Conservation (phyloP, 2,329 filamentous ascomycete genomes). For the Trichophyton schoenleinii region DNA sequence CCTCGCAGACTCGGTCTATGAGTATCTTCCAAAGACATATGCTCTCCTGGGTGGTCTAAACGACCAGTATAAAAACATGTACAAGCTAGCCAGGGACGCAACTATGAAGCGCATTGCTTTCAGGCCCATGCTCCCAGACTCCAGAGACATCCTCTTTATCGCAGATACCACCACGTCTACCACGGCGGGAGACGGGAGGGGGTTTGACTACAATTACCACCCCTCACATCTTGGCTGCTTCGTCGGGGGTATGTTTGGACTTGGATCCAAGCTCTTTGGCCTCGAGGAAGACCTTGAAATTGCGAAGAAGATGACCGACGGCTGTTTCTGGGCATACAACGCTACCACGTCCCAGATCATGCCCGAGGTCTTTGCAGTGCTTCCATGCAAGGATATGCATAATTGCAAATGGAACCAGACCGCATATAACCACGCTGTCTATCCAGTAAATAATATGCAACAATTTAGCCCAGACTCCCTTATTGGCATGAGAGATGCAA, state of each 20-base stretch:
- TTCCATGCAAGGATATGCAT: constrained; percentile 27
- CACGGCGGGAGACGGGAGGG: constrained; percentile 18
- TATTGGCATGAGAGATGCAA: constrained; percentile 5
- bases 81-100: constrained; percentile 54
- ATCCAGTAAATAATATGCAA: constrained; percentile 8
- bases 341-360: constrained; percentile 40
- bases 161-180: constrained; percentile 38
- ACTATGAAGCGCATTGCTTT: constrained; percentile 64
- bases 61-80: constrained; percentile 52
- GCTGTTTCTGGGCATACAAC: constrained; percentile 45
- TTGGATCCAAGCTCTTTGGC: constrained; percentile 42
- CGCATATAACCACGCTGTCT: constrained; percentile 11
- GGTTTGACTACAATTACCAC: constrained; percentile 27
- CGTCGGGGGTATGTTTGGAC: constrained; percentile 44
- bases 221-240: constrained; percentile 44
- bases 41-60: constrained; percentile 64
- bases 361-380: constrained; percentile 38
- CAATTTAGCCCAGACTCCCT: neutral
- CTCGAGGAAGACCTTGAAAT: constrained; percentile 37
- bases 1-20: constrained; percentile 45
- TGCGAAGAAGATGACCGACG: constrained; percentile 40
- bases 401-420: constrained; percentile 14
- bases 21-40: constrained; percentile 53
- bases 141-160: constrained; percentile 56
- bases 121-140: constrained; percentile 58